Evolutionary conservation across 2,329 filamentous ascomycete genomes (phyloP).

Genomic region (Xylariomycetidae sp.): DNA sequence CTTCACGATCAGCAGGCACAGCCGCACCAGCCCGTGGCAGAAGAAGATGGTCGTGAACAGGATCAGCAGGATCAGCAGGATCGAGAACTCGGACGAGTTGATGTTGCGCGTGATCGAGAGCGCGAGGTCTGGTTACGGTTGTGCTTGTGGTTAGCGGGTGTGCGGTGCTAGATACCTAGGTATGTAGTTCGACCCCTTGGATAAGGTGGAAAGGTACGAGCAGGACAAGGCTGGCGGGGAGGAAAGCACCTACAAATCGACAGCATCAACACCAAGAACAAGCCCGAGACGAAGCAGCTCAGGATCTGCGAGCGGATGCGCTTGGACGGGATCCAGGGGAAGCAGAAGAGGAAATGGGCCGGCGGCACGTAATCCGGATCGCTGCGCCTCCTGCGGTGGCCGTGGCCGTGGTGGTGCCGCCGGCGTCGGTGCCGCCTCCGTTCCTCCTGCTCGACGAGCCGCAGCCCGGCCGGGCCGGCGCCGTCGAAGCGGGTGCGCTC

Average conservation of each 20-base stretch:
- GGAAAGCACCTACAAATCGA: conserved; percentile 54
- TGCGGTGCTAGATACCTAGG: too few relatives aligned
- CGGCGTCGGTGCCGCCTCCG: conserved; percentile 30
- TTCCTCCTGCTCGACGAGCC: conserved; percentile 38
- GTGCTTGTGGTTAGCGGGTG: too few relatives aligned
- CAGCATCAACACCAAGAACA: conserved; percentile 53
- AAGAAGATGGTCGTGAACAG: conserved; percentile 72
- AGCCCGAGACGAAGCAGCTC: conserved; percentile 58
- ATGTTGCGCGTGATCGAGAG: conserved; percentile 61
- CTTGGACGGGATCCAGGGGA: conserved; percentile 49
- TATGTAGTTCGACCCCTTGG: too few relatives aligned
- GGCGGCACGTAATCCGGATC: conserved; percentile 1
- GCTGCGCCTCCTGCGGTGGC: conserved; percentile 4
- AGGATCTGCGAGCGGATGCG: conserved; percentile 50
- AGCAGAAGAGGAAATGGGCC: conserved; percentile 42
- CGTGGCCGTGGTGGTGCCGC: conserved; percentile 5
- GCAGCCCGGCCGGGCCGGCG: conserved; percentile 42
- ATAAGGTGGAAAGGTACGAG: too few relatives aligned
- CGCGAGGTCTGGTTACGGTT: conserved; percentile 72
- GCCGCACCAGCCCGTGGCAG: conserved; percentile 68
- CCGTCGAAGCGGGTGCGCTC: conserved; percentile 29
- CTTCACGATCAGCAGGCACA: conserved; percentile 62
- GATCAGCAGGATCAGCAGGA: conserved; percentile 74
- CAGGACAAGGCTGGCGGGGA: neutral
- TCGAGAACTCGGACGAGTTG: conserved; percentile 65